These are phyloP conservation scores for Trichoderma simmonsii DNA, from an alignment of 2,329 filamentous ascomycete species.

Conservation along the genomic window DNA sequence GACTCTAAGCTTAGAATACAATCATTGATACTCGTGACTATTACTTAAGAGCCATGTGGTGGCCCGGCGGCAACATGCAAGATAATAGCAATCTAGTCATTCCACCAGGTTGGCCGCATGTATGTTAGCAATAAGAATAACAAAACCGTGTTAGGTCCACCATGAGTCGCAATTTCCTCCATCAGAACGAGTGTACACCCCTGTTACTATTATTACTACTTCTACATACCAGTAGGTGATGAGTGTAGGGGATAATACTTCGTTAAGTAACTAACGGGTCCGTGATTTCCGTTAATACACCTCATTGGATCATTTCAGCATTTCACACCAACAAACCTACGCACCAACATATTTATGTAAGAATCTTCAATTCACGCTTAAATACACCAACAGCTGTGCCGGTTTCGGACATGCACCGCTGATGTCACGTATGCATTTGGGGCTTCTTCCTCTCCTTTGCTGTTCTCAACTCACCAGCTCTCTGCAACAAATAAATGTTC, in stretches of 20 bases:
- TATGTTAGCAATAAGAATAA: background rate
- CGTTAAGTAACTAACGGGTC: background rate
- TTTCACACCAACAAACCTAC: background rate
- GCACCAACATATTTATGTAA: too few relatives aligned
- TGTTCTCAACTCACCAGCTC: background rate
- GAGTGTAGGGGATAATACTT: background rate
- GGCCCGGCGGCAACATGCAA: background rate
- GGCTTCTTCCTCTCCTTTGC: background rate
- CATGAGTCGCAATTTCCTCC: background rate
- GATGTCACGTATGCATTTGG: background rate
- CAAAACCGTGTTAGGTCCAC: background rate
- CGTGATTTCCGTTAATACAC: background rate
- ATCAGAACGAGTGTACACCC: background rate
- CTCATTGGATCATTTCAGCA: background rate
- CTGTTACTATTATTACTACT: too few relatives aligned
- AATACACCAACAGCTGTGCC: background rate
- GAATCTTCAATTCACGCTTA: background rate
- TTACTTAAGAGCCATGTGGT: background rate
- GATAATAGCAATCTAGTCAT: background rate
- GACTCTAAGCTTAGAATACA: background rate
- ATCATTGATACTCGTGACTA: background rate
- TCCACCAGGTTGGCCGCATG: background rate
- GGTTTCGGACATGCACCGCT: background rate
- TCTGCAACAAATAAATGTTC: background rate
- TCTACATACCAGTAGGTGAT: too few relatives aligned